phyloP scores from a whole-genome alignment of 257 asterid genomes.

The Solanum clarkiae region DNA sequence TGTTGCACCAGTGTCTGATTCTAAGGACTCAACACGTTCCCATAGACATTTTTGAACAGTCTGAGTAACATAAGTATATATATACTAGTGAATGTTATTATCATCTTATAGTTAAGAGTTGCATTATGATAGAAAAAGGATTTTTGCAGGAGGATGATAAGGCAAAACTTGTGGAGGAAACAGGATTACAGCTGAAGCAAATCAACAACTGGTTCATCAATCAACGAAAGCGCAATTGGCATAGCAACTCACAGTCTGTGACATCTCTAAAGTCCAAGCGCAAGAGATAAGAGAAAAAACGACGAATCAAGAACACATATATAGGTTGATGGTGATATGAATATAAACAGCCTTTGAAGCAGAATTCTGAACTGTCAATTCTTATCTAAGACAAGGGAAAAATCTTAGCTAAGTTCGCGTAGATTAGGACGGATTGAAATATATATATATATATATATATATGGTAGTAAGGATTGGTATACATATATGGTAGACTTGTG shows the following conservation, averaged over 20 bases:
- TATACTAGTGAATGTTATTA: too few relatives aligned
- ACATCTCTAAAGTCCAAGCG: constrained; percentile 92
- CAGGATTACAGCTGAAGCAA: constrained; percentile 92
- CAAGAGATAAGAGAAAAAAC: constrained; percentile 38
- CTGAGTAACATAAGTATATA: background rate
- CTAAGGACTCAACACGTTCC: background rate
- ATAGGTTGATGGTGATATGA: background rate
- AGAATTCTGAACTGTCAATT: background rate
- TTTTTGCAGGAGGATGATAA: constrained; percentile 80
- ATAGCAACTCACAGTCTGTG: constrained; percentile 67
- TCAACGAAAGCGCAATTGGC: constrained; percentile 95
- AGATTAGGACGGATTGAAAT: constrained; percentile 9
- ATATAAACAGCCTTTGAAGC: background rate
- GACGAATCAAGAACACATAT: background rate
- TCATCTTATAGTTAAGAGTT: background rate
- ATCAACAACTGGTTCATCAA: constrained; percentile 97
- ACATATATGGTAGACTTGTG: constrained; percentile 13
- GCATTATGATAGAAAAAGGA: background rate
- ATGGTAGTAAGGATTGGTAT: constrained; percentile 4
- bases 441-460: background rate
- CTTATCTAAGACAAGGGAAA: background rate
- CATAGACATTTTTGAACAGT: background rate
- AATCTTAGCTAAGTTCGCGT: background rate
- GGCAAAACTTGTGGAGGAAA: constrained; percentile 88
- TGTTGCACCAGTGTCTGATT: background rate